These are phyloP conservation scores for Fusarium redolens DNA, from an alignment of 2,329 filamentous ascomycete species.

Conservation along the genomic window DNA sequence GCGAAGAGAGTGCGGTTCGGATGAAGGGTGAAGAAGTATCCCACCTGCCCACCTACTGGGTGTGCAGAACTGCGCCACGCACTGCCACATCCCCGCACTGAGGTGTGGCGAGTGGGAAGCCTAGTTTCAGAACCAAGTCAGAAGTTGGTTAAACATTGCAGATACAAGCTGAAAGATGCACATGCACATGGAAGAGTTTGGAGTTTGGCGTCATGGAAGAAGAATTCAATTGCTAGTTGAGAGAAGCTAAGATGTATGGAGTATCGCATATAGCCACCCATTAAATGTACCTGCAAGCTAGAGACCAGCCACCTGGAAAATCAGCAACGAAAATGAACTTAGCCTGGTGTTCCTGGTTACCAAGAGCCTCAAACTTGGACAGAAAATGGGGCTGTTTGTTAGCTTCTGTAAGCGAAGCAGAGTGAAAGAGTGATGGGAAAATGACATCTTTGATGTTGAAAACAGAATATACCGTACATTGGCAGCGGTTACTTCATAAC, in stretches of 20 bases:
- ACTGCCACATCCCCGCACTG: constrained; percentile 19
- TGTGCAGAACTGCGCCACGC: constrained; percentile 19
- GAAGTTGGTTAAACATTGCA: constrained; percentile 30
- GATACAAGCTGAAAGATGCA: not conserved
- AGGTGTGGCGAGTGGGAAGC: constrained; percentile 20
- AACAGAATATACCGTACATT: not conserved
- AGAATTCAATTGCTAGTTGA: not conserved
- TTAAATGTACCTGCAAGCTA: not conserved
- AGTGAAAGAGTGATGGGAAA: constrained; percentile 15
- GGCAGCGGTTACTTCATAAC: not conserved
- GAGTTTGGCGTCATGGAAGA: constrained; percentile 27
- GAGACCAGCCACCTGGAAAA: not conserved
- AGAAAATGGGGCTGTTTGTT: constrained; percentile 2
- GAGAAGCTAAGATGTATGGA: not conserved
- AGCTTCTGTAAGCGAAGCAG: constrained; percentile 12
- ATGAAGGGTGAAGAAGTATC: constrained; percentile 26
- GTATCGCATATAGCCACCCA: not conserved
- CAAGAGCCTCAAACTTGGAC: constrained; percentile 5
- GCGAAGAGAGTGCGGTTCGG: constrained; percentile 47
- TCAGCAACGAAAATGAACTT: not conserved
- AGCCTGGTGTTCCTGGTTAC: not conserved
- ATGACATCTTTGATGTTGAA: constrained; percentile 23
- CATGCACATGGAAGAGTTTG: constrained; percentile 9
- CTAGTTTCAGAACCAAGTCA: constrained; percentile 39
- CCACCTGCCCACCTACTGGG: not conserved